Conservation (phyloP, 352 stramenopile species). For the Pythium aquatile region DNA sequence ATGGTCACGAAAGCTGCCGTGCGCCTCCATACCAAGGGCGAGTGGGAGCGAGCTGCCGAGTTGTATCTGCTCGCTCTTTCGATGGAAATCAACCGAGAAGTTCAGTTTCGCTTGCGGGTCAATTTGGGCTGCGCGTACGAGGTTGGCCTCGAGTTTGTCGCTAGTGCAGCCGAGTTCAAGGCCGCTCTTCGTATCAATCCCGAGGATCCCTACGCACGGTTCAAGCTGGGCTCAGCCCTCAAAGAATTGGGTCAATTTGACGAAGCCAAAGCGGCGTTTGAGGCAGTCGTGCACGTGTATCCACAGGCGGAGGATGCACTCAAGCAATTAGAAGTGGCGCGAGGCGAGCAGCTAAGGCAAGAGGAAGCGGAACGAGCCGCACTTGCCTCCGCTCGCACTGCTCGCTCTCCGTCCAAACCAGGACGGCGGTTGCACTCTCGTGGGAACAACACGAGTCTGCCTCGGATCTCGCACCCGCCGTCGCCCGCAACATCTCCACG, state of each 20-base stretch:
- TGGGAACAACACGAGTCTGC: slow-evolving; percentile 1
- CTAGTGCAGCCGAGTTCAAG: slow-evolving; percentile 43
- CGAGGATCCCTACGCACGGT: slow-evolving; percentile 51
- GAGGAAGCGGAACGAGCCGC: slow-evolving; percentile 30
- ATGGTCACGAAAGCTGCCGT: slow-evolving; percentile 78
- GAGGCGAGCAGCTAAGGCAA: slow-evolving; percentile 19
- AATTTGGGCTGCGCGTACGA: slow-evolving; percentile 71
- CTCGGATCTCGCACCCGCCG: slow-evolving; percentile 5
- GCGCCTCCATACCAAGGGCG: slow-evolving; percentile 56
- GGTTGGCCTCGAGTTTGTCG: slow-evolving; percentile 34
- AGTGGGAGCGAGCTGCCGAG: slow-evolving; percentile 60
- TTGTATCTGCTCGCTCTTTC: slow-evolving; percentile 66
- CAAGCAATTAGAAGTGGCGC: slow-evolving; percentile 30
- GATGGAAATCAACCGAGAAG: slow-evolving; percentile 51
- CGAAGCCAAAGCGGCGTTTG: slow-evolving; percentile 37
- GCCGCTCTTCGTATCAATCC: slow-evolving; percentile 43
- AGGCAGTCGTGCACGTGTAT: slow-evolving; percentile 46
- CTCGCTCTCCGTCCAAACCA: slow-evolving; percentile 21
- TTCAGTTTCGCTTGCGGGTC: slow-evolving; percentile 60
- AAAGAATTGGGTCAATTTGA: slow-evolving; percentile 37
- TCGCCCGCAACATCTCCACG: background rate
- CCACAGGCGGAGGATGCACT: slow-evolving; percentile 52
- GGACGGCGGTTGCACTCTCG: slow-evolving; percentile 17
- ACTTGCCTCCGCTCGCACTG: slow-evolving; percentile 28
- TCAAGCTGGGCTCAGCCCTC: slow-evolving; percentile 55